Evolutionary conservation across 2,329 filamentous ascomycete species (phyloP).

Genomic region (Cladosporium sp.): DNA sequence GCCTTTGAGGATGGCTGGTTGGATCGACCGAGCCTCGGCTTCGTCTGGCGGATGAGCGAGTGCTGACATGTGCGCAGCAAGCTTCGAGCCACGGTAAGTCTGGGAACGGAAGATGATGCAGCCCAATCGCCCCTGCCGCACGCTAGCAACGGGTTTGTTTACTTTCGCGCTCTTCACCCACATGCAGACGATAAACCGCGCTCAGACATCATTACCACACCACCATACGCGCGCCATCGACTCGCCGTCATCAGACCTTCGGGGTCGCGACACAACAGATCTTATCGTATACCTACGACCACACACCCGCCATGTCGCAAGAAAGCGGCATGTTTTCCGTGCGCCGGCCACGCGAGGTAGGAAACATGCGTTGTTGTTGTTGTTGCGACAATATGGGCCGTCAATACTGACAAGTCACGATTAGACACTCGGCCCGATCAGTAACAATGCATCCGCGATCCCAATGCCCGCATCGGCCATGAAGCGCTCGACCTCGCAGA

Average conservation of each 20-base stretch:
- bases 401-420: too few relatives aligned
- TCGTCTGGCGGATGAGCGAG: not conserved
- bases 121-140: not conserved
- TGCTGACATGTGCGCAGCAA: not conserved
- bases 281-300: not conserved
- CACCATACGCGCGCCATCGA: too few relatives aligned
- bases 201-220: not conserved
- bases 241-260: too few relatives aligned
- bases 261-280: too few relatives aligned
- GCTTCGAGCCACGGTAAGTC: not conserved
- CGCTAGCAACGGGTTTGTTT: conserved; percentile 3
- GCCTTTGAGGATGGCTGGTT: conserved; percentile 5
- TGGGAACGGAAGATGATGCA: not conserved
- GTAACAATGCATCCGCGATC: conserved; percentile 70
- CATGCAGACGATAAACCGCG: not conserved
- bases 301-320: conserved; percentile 65
- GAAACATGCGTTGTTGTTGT: conserved; percentile 45
- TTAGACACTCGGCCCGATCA: conserved; percentile 77
- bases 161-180: conserved; percentile 2
- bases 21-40: not conserved
- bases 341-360: conserved; percentile 72
- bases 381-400: too few relatives aligned
- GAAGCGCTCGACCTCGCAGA: conserved; percentile 83
- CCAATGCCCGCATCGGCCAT: conserved; percentile 89
- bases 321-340: conserved; percentile 86